Evolutionary conservation across 441 rosid species (phyloP), one percentile per base, ranked within the genome.

Genomic region (Gossypium trilobum): DNA sequence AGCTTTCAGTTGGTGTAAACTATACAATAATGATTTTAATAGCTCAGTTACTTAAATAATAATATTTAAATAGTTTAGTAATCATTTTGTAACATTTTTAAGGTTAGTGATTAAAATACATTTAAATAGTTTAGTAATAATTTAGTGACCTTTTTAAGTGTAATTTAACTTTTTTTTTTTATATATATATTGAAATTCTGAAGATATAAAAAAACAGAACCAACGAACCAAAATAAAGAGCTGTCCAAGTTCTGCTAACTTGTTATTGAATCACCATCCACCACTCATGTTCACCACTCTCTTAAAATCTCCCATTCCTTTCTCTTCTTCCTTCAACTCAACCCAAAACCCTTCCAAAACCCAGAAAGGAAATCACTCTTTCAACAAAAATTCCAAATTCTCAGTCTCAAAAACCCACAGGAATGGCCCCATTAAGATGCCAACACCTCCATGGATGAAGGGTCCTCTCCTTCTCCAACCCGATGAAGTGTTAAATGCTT

Each of bases 371-470:
- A 70, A 61, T 42, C 50, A 22, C 72, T 5, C 67, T 23, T 23
- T 50, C 17, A 48, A 48, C n/a, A 67, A 48, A 23, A 67, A n/a
- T 7, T 67, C 23, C 0, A 25, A 73, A 55, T 54, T 68, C 74
- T 60, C 76, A 3, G 22, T 42, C 65, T 73, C 71, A 14, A 46
- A 74, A 14, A 54, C 16, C 3, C 61, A 80, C 17, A 74, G 36
- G 46, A 70, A 20, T 14, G 22, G 80, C 72, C 29, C 77, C 74
- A 69, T 79, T 61, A 85, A 57, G 81, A 65, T 74, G 72, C 89
- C 91, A 29, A 83, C 88, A 2, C 83, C 97, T 74, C 97, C 97
- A 57, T 92, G 96, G 97, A 86, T 87, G 87, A 84, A 75, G 72
- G 80, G 82, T 75, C 84, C 91, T 57, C 81, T 83, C 67, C 78